Evolutionary conservation across 225 moss, liverwort and hornwort species (phyloP).

Genomic region (Marchantia polymorpha): DNA sequence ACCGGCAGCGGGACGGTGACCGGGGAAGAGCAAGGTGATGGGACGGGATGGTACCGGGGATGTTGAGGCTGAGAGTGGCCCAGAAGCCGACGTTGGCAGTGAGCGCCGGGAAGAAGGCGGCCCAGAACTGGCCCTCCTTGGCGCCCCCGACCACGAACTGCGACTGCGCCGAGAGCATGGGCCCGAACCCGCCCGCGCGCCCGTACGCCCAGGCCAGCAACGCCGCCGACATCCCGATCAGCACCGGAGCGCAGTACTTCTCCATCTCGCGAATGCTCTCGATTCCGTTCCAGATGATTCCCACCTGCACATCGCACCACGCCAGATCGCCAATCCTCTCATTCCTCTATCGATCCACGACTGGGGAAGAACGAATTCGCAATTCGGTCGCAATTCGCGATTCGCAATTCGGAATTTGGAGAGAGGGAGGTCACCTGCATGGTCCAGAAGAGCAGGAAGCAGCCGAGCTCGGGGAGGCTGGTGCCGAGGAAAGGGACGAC

Average conservation of each 20-base stretch:
- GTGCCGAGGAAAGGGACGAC: slow-evolving; percentile 70
- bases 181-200: slow-evolving; percentile 82
- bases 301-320: slow-evolving; percentile 62
- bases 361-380: too few species aligned
- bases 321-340: too few species aligned
- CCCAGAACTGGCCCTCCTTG: slow-evolving; percentile 88
- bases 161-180: slow-evolving; percentile 78
- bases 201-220: slow-evolving; percentile 74
- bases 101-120: slow-evolving; percentile 76
- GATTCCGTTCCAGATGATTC: slow-evolving; percentile 88
- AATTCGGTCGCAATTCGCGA: too few species aligned
- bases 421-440: slow-evolving; percentile 47
- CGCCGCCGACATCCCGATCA: slow-evolving; percentile 69
- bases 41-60: slow-evolving; percentile 55
- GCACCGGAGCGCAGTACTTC: slow-evolving; percentile 80
- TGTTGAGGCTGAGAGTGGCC: slow-evolving; percentile 93
- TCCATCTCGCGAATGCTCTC: slow-evolving; percentile 88
- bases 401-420: too few species aligned
- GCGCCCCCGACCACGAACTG: slow-evolving; percentile 71
- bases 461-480: slow-evolving; percentile 61
- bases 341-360: too few species aligned
- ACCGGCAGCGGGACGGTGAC: too few species aligned
- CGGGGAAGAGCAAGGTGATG: too few species aligned
- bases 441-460: slow-evolving; percentile 79
- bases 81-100: slow-evolving; percentile 93